Conservation (phyloP, 2,329 filamentous ascomycete genomes). For the Celoporthe dispersa region DNA sequence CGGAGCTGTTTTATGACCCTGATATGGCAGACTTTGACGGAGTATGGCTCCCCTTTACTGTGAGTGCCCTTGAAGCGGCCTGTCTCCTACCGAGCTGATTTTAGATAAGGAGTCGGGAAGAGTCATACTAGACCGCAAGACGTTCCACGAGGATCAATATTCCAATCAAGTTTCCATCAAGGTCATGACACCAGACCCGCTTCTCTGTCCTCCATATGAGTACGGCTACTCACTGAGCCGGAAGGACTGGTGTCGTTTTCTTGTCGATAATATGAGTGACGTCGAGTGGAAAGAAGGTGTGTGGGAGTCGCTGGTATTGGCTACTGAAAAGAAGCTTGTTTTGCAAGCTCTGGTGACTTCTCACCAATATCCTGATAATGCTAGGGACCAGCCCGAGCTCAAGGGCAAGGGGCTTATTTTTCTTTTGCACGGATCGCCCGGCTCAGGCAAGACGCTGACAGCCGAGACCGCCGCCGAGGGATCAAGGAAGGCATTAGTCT, state of each 20-base stretch:
- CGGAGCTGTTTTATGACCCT: not conserved
- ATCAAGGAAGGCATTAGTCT: not conserved
- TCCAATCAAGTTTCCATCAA: not conserved
- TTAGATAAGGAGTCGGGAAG: not conserved
- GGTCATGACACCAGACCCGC: not conserved
- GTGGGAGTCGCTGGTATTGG: slow-evolving; percentile 22
- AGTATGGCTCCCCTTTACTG: not conserved
- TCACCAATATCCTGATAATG: slow-evolving; percentile 26
- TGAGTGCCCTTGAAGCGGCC: not conserved
- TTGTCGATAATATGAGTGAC: slow-evolving; percentile 19
- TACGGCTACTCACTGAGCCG: slow-evolving; percentile 9
- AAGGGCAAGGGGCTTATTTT: slow-evolving; percentile 41
- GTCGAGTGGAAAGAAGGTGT: slow-evolving; percentile 27
- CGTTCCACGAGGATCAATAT: not conserved
- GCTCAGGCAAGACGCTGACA: slow-evolving; percentile 41
- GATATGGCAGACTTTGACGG: not conserved
- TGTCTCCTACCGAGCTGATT: not conserved
- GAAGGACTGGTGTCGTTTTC: slow-evolving; percentile 21
- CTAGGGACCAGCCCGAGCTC: slow-evolving; percentile 37
- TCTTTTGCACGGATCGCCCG: slow-evolving; percentile 39
- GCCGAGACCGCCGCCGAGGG: slow-evolving; percentile 40
- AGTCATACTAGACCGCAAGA: not conserved
- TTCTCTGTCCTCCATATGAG: not conserved
- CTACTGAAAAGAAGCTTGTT: slow-evolving; percentile 31
- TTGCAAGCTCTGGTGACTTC: slow-evolving; percentile 33